Base-by-base conservation (phyloP, 805 yeast species). In the Isabelozyma heimii region DNA sequence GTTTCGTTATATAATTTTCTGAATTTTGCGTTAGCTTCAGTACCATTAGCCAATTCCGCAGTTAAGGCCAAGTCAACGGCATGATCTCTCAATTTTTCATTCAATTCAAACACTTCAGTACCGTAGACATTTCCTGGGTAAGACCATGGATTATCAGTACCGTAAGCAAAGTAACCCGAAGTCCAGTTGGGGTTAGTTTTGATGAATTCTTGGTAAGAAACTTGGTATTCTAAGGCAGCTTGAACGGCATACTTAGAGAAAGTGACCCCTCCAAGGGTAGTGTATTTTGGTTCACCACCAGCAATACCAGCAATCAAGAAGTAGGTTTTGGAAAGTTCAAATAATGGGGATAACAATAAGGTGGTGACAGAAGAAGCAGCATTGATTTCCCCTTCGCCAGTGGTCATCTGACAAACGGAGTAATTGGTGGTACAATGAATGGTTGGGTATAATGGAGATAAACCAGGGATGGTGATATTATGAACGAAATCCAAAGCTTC, bases 331-430 rank as follows among this genome's bases (percentile, higher is more conserved):
- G 81, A 61, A 45, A 84, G 72, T 59, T 84, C 85, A 52, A 84
- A 83, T 49, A 71, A 57, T 38, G 85, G 82, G 48, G 73, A 72
- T 60, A 81, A 69, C 9, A 77, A 62, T 53, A 84, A 65, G 6
- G 88, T 84, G 40, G 79, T 73, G 49, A 83, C 60, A 20, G 86
- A 71, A 24, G 82, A 53, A 13, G 88, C 87, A 37, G 88, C 88
- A 57, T 84, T 84, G 54, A 82, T 76, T 61, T 83, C 87, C 53
- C 83, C 84, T 66, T 83, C 88, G 47, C 89, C 89, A n/a, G 85
- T 80, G 42, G 85, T 81, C 47, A 83, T 59, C 59, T 81, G 83
- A 71, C 87, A 83, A 27, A 84, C 62, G 27, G 77, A 61, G 66
- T 73, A 77, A 67, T 81, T 72, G 35, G 68, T 57, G 49, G 76